Conservation (phyloP, 352 stramenopile genomes). For the Elongisporangium anandrum region DNA sequence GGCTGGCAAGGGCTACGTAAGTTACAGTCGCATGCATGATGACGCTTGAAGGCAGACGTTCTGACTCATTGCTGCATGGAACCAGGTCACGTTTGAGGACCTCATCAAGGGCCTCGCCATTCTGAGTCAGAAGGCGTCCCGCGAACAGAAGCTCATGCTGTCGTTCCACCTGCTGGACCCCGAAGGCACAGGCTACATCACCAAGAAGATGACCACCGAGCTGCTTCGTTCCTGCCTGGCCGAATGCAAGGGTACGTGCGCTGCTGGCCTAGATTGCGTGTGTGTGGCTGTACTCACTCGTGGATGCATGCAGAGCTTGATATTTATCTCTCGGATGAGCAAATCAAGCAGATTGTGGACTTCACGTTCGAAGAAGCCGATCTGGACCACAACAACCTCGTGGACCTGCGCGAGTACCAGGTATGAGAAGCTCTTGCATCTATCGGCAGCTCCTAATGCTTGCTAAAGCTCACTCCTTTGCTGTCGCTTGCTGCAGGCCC, state of each 20-base stretch:
- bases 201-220: constrained; percentile 78
- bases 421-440: constrained; percentile 14
- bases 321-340: constrained; percentile 69
- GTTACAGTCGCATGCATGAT: constrained; percentile 4
- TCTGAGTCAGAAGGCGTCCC: constrained; percentile 80
- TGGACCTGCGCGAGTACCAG: constrained; percentile 81
- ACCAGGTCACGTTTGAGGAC: constrained; percentile 77
- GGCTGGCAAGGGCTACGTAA: constrained; percentile 62
- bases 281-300: not conserved
- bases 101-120: constrained; percentile 77
- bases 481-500: constrained; percentile 25
- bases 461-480: not conserved
- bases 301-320: constrained; percentile 53
- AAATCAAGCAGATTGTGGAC: constrained; percentile 76
- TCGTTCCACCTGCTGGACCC: constrained; percentile 83
- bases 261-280: not conserved
- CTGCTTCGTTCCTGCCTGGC: constrained; percentile 78
- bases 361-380: constrained; percentile 84
- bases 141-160: constrained; percentile 84
- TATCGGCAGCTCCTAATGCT: not conserved
- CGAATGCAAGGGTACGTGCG: constrained; percentile 68
- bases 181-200: constrained; percentile 75
- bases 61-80: not conserved
- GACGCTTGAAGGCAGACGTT: not conserved
- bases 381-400: constrained; percentile 65